phyloP scores from a whole-genome alignment of 345 rosid genomes.

The Eutrema heterophyllum region DNA sequence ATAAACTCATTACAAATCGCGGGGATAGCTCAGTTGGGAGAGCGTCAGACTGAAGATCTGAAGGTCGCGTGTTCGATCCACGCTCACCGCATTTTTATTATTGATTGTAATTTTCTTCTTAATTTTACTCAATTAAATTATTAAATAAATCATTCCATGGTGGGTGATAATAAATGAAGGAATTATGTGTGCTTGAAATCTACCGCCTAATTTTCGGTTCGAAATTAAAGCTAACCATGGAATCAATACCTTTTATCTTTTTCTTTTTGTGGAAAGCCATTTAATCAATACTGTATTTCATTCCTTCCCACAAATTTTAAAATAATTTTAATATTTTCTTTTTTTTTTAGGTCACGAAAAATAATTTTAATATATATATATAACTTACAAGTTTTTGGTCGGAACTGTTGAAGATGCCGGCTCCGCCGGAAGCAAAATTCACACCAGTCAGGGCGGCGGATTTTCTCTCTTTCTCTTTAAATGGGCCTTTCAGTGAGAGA shows the following conservation, averaged over 20 bases:
- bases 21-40: slow-evolving; percentile 98
- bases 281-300: neutral
- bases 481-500: slow-evolving; percentile 31
- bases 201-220: neutral
- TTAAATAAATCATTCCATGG: too few species aligned
- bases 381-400: slow-evolving; percentile 45
- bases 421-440: slow-evolving; percentile 64
- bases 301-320: neutral
- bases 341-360: too few species aligned
- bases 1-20: neutral
- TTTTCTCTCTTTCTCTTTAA: neutral
- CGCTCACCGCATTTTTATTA: slow-evolving; percentile 46
- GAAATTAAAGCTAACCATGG: neutral
- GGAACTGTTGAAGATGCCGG: slow-evolving; percentile 56
- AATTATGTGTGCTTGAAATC: slow-evolving; percentile 13
- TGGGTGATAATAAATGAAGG: neutral
- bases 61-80: slow-evolving; percentile 68
- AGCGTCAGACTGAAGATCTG: slow-evolving; percentile 81
- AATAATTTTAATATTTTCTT: neutral
- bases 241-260: neutral
- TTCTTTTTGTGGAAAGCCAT: too few species aligned
- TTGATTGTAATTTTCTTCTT: too few species aligned
- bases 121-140: too few species aligned
- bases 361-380: neutral
- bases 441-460: slow-evolving; percentile 38